Evolutionary conservation across 345 rosid species (phyloP).

Genomic region (Brassica rapa): DNA sequence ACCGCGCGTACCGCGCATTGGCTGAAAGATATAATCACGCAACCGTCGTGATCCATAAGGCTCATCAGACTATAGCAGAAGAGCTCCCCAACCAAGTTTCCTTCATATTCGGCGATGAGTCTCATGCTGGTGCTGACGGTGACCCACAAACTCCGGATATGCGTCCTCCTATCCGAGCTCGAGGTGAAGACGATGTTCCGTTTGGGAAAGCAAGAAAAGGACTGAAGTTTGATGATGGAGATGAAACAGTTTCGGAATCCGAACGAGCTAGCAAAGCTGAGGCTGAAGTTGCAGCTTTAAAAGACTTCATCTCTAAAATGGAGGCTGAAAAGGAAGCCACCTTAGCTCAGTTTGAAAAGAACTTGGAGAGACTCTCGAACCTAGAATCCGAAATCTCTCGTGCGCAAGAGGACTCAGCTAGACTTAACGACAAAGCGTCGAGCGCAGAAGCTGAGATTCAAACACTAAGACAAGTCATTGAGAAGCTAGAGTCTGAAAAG

Average conservation of each 20-base stretch:
- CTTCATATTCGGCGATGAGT: slow-evolving; percentile 58
- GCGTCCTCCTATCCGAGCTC: slow-evolving; percentile 43
- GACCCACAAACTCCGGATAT: slow-evolving; percentile 76
- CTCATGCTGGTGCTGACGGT: slow-evolving; percentile 52
- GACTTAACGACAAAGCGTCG: slow-evolving; percentile 60
- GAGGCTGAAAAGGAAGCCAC: slow-evolving; percentile 85
- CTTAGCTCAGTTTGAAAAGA: slow-evolving; percentile 61
- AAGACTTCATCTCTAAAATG: slow-evolving; percentile 67
- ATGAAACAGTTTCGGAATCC: slow-evolving; percentile 56
- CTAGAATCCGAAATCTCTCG: slow-evolving; percentile 65
- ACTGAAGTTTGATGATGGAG: slow-evolving; percentile 66
- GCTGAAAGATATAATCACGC: slow-evolving; percentile 98
- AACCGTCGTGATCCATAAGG: slow-evolving; percentile 81
- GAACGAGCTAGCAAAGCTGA: slow-evolving; percentile 68
- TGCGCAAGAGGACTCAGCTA: slow-evolving; percentile 63
- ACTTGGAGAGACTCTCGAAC: slow-evolving; percentile 67
- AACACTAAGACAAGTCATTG: slow-evolving; percentile 56
- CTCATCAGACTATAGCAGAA: slow-evolving; percentile 86
- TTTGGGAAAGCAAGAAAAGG: slow-evolving; percentile 71
- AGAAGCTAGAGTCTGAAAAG: slow-evolving; percentile 64
- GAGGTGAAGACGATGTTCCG: slow-evolving; percentile 50
- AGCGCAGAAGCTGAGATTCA: slow-evolving; percentile 78
- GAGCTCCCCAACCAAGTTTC: slow-evolving; percentile 86
- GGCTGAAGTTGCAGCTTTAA: slow-evolving; percentile 63
- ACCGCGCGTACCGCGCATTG: slow-evolving; percentile 92